Conservation (phyloP, 768 basidiomycete species). For the Russula griseocarnosa region DNA sequence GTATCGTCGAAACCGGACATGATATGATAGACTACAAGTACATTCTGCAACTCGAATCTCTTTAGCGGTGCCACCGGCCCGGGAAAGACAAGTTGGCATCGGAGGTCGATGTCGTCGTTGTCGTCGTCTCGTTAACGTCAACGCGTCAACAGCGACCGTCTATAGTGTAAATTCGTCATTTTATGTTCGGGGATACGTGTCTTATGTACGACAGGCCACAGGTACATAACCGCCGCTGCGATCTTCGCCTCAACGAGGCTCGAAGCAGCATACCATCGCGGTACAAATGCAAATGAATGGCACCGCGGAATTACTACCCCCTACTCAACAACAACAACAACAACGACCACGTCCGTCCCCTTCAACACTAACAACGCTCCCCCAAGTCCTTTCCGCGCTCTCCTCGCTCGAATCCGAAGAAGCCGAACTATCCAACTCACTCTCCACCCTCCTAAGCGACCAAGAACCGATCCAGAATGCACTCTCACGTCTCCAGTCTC, state of each 20-base stretch:
- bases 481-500: constrained; percentile 54
- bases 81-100: neutral
- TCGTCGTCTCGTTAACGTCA: neutral
- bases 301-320: constrained; percentile 7
- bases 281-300: constrained; percentile 22
- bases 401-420: constrained; percentile 75
- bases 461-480: constrained; percentile 62
- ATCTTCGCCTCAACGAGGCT: neutral
- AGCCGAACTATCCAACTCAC: constrained; percentile 65
- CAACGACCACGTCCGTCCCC: constrained; percentile 27
- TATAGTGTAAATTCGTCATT: neutral
- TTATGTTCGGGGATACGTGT: neutral
- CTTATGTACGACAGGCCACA: neutral
- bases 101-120: no score
- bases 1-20: constrained; percentile 39
- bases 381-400: constrained; percentile 70
- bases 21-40: neutral
- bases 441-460: constrained; percentile 66
- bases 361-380: constrained; percentile 50
- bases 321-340: neutral
- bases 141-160: neutral
- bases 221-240: neutral
- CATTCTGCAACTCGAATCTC: neutral
- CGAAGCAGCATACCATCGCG: neutral
- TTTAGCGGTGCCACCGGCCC: neutral